A percentile compares a stretch with the other conserved stretches of the same genome.
Conservation (phyloP, 192 early-diverging fungal genomes). For the Backusella tarrabulga region DNA sequence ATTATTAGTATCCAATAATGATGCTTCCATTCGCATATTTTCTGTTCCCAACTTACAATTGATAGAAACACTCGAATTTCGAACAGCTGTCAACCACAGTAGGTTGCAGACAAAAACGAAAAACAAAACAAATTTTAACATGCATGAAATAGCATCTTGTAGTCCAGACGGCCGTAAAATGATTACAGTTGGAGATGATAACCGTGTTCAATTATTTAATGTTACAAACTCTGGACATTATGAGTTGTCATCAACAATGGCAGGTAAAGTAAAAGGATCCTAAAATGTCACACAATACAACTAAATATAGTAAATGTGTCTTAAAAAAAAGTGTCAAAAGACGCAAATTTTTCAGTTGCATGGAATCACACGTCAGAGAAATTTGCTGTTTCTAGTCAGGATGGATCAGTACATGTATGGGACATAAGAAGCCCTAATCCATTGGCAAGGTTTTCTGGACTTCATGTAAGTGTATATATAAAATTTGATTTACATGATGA, state of each 20-base stretch:
- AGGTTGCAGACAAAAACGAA: neutral
- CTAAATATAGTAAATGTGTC: slow-evolving; percentile 9
- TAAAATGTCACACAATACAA: neutral
- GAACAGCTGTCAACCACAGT: slow-evolving; percentile 88
- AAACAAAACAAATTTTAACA: neutral
- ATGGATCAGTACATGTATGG: slow-evolving; percentile 92
- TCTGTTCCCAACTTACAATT: slow-evolving; percentile 77
- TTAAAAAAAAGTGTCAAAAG: slow-evolving; percentile 55
- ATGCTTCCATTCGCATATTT: slow-evolving; percentile 90
- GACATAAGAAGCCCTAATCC: slow-evolving; percentile 81
- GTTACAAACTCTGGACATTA: slow-evolving; percentile 68
- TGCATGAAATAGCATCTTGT: slow-evolving; percentile 57
- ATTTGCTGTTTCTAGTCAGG: slow-evolving; percentile 95
- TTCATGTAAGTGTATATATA: slow-evolving; percentile 50
- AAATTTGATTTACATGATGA: neutral
- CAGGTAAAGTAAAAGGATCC: slow-evolving; percentile 44
- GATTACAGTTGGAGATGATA: slow-evolving; percentile 90
- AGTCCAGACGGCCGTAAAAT: slow-evolving; percentile 91
- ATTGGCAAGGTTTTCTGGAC: slow-evolving; percentile 70
- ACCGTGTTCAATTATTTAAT: slow-evolving; percentile 83
- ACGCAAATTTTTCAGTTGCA: slow-evolving; percentile 92
- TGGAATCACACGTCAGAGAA: slow-evolving; percentile 93
- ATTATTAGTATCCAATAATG: slow-evolving; percentile 92
- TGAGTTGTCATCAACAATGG: slow-evolving; percentile 67
- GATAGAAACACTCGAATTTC: slow-evolving; percentile 76